Percentiles rank a stretch among this genome's conserved stretches.
These are phyloP conservation scores for Cladorrhinum sp. DNA, from an alignment of 2,329 filamentous ascomycete species.

Conservation along the genomic window DNA sequence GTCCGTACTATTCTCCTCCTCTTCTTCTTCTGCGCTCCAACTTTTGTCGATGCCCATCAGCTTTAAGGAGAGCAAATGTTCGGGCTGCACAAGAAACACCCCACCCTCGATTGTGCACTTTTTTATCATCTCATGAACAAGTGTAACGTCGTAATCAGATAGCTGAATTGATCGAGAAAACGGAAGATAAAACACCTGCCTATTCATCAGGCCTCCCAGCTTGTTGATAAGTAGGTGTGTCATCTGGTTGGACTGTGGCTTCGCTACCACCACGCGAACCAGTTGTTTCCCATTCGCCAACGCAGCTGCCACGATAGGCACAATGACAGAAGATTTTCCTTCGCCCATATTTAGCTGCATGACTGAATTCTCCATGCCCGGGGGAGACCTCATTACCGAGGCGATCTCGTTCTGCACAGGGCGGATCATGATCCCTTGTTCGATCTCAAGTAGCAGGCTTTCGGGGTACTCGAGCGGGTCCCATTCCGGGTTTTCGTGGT, in stretches of 20 bases:
- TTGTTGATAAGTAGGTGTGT: constrained; percentile 42
- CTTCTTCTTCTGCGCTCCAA: background rate
- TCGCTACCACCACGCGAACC: constrained; percentile 54
- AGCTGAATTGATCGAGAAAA: constrained; percentile 52
- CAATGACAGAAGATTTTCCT: constrained; percentile 56
- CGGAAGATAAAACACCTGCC: constrained; percentile 54
- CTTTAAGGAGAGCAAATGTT: constrained; percentile 64
- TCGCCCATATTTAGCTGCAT: constrained; percentile 70
- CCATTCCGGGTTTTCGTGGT: constrained; percentile 48
- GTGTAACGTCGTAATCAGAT: constrained; percentile 30
- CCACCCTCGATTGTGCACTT: constrained; percentile 44
- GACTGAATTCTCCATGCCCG: constrained; percentile 44
- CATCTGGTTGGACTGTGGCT: constrained; percentile 56
- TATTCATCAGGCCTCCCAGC: constrained; percentile 53
- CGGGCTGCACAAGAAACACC: constrained; percentile 59
- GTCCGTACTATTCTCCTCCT: constrained; percentile 29
- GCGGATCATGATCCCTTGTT: constrained; percentile 61
- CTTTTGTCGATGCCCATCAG: constrained; percentile 58
- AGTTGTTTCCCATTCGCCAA: constrained; percentile 47
- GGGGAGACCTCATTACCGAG: constrained; percentile 48
- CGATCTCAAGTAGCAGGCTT: constrained; percentile 61
- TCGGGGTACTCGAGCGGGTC: constrained; percentile 51
- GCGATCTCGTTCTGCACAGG: constrained; percentile 58
- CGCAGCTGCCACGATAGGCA: constrained; percentile 48
- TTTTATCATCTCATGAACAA: constrained; percentile 39